Conservation (phyloP, 768 basidiomycete genomes). For the Macrocybe gigantea region DNA sequence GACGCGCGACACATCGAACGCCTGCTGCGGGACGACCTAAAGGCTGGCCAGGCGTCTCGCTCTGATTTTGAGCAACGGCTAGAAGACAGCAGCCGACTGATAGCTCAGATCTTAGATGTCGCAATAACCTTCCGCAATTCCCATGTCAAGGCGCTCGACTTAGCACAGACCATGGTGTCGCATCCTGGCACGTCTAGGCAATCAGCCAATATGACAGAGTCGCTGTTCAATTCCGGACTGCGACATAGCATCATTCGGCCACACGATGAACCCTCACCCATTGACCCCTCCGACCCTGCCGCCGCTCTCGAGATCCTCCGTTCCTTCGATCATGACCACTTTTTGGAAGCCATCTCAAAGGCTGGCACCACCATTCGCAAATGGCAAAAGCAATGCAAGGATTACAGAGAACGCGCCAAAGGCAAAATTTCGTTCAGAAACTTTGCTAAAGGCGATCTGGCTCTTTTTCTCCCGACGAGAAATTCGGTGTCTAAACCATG, state of each 20-base stretch:
- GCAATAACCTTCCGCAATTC: constrained; percentile 74
- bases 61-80: constrained; percentile 61
- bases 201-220: constrained; percentile 40
- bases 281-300: constrained; percentile 73
- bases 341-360: constrained; percentile 77
- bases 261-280: constrained; percentile 61
- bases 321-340: constrained; percentile 78
- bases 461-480: constrained; percentile 91
- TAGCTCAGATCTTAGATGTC: constrained; percentile 79
- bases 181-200: constrained; percentile 48
- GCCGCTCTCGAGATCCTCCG: constrained; percentile 65
- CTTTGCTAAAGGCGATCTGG: constrained; percentile 92
- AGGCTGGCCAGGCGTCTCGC: constrained; percentile 61
- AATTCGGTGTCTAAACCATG: constrained; percentile 92
- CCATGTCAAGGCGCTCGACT: constrained; percentile 65
- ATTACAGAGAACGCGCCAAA: constrained; percentile 91
- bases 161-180: constrained; percentile 51
- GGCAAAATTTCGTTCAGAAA: constrained; percentile 96
- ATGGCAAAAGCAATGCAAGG: constrained; percentile 97
- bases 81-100: constrained; percentile 60
- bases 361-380: constrained; percentile 85
- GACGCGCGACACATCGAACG: constrained; percentile 64
- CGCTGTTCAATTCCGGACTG: constrained; percentile 40
- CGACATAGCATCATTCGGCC: constrained; percentile 50
- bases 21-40: constrained; percentile 68